These are phyloP conservation scores for Limnomonas spitsbergensis DNA, from an alignment of 139 green algal species.

Conservation along the genomic window DNA sequence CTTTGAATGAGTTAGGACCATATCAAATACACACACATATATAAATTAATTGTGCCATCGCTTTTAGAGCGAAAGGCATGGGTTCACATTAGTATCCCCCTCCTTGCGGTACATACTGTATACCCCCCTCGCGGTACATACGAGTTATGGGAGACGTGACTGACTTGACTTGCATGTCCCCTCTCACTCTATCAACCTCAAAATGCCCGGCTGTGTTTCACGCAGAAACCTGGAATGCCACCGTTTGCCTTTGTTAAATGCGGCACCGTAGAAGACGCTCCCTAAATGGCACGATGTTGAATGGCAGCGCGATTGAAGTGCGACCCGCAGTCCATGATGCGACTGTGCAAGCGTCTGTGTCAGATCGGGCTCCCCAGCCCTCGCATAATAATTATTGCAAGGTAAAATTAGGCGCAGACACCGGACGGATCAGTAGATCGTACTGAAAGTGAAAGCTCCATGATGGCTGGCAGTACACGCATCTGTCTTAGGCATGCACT, in stretches of 20 bases:
- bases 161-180: background rate
- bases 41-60: no score
- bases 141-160: background rate
- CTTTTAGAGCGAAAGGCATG: no score
- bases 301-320: constrained; percentile 20
- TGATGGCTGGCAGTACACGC: background rate
- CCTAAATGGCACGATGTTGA: constrained; percentile 5
- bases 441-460: background rate
- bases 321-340: constrained; percentile 21
- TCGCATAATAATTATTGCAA: constrained; percentile 22
- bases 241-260: constrained; percentile 3
- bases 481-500: background rate
- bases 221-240: constrained; percentile 4
- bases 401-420: background rate
- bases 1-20: no score
- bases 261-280: constrained; percentile 8
- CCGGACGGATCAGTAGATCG: background rate
- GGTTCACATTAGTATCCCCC: no score
- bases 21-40: no score
- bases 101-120: no score
- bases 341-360: background rate
- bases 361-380: constrained; percentile 11
- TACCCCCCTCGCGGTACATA: no score
- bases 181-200: no score
- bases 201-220: no score